Evolutionary conservation across 768 basidiomycete species (phyloP), one percentile per base, ranked within the genome.

Genomic region (Fibroporia radiculosa): DNA sequence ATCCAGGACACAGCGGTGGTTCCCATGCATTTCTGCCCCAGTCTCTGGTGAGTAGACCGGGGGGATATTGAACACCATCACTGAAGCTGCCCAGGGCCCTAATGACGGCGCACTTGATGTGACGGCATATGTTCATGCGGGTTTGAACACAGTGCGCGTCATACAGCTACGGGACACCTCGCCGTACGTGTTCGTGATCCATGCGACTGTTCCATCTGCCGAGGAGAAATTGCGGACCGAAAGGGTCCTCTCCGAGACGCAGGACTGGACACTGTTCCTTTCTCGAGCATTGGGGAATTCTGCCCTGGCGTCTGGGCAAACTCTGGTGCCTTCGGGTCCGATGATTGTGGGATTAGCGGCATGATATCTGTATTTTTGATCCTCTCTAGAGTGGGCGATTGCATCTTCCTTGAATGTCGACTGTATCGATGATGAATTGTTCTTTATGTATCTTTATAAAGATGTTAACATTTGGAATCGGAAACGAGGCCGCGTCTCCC

Each of bases 91-190:
- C 8, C 32, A 51, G 53, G 42, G 34, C 14, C 40, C 38, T 14
- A 26, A 29, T 8, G 48, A 46, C 28, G 50, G 50, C 6, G 50
- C 56, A 8, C 22, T 58, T 12, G 56, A 58, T 18, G 20, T 56
- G 22, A 51, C 55, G 5, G 13, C 43, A 2, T 19, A 42, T 23
- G 52, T 58, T 10, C 47, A 34, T 2, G 41, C 55, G 3, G 56
- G 56, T 3, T 5, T 3, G 20, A 56, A 56, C 37, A 44, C 45
- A 3, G 7, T 52, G 2, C 52, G 47, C 3, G 8, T 56, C 20
- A 41, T 56, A 12, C 55, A 56, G 33, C 56, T 58, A 14, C 45
- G 18, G 12, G 52, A 54, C 26, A 16, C 43, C n/a, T 48, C 55
- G n/a, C 46, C 48, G 10, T 44, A 24, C 23, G 32, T 54, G 7